Evolutionary conservation across 495 filamentous ascomycete genomes (phyloP).

Genomic region (Penicillium cataractarum): DNA sequence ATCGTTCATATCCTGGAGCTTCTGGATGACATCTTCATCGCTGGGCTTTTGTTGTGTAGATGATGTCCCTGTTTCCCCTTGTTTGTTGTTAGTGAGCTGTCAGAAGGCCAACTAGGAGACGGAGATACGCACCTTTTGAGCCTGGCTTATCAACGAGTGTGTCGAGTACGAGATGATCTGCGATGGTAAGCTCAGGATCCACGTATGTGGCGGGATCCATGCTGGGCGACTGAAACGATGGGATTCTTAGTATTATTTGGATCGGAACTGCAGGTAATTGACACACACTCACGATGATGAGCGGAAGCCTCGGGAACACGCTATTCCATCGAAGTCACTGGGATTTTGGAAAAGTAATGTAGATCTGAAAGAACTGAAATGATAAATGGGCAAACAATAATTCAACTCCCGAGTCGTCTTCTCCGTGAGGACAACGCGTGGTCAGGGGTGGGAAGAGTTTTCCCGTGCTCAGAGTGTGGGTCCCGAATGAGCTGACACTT

Average conservation of each 20-base stretch:
- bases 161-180: conserved; percentile 54
- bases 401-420: conserved; percentile 10
- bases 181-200: conserved; percentile 52
- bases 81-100: conserved; percentile 18
- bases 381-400: background rate
- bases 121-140: conserved; percentile 22
- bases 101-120: conserved; percentile 17
- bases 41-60: conserved; percentile 23
- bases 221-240: conserved; percentile 9
- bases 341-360: background rate
- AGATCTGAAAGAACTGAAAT: conserved; percentile 1
- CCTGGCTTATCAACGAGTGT: conserved; percentile 43
- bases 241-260: conserved; percentile 3
- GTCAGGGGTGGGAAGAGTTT: conserved; percentile 28
- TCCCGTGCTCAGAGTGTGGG: conserved; percentile 16
- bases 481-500: conserved; percentile 12
- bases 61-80: conserved; percentile 23
- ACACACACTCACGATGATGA: conserved; percentile 2
- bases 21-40: conserved; percentile 34
- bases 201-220: conserved; percentile 46
- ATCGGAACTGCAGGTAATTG: conserved; percentile 1
- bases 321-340: conserved; percentile 5
- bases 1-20: conserved; percentile 58
- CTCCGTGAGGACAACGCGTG: conserved; percentile 15
- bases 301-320: conserved; percentile 7